A percentile compares a stretch with the other conserved stretches of the same genome.
These are phyloP conservation scores for Tolypocladium ophioglossoides DNA, from an alignment of 2,329 filamentous ascomycete genomes.

Conservation along the genomic window DNA sequence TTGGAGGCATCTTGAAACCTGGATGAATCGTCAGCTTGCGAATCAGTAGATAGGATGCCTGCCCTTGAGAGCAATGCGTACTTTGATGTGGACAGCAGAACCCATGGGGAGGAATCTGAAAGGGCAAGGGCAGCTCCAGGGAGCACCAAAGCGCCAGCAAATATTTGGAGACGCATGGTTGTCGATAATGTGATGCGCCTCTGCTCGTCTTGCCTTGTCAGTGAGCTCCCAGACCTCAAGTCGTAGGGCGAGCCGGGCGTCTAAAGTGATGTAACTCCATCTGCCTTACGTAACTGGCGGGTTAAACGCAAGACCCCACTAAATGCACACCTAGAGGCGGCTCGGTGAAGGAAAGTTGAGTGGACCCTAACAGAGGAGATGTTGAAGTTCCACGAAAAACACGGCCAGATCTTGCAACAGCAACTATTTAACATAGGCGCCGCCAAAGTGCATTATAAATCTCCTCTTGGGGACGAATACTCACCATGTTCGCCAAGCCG, in stretches of 20 bases:
- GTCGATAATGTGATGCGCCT: slow-evolving; percentile 2
- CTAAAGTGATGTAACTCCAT: slow-evolving; percentile 13
- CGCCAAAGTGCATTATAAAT: background rate
- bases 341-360: background rate
- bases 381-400: background rate
- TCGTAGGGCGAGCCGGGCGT: slow-evolving; percentile 5
- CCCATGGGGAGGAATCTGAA: slow-evolving; percentile 78
- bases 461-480: background rate
- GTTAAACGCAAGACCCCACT: slow-evolving; percentile 9
- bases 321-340: slow-evolving; percentile 5
- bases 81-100: slow-evolving; percentile 77
- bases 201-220: slow-evolving; percentile 7
- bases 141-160: slow-evolving; percentile 41
- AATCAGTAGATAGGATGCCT: slow-evolving; percentile 1
- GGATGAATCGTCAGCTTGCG: slow-evolving; percentile 1
- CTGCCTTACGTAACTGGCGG: slow-evolving; percentile 15
- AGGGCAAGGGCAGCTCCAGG: slow-evolving; percentile 59
- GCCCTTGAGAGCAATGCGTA: slow-evolving; percentile 34
- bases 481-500: slow-evolving; percentile 42
- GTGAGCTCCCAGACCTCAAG: slow-evolving; percentile 9
- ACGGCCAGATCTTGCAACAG: background rate
- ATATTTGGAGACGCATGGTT: slow-evolving; percentile 44
- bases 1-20: slow-evolving; percentile 24
- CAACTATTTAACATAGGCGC: background rate
- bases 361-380: background rate